Evolutionary conservation across 2,329 filamentous ascomycete genomes (phyloP).

Genomic region (Periglandula ipomoeae): DNA sequence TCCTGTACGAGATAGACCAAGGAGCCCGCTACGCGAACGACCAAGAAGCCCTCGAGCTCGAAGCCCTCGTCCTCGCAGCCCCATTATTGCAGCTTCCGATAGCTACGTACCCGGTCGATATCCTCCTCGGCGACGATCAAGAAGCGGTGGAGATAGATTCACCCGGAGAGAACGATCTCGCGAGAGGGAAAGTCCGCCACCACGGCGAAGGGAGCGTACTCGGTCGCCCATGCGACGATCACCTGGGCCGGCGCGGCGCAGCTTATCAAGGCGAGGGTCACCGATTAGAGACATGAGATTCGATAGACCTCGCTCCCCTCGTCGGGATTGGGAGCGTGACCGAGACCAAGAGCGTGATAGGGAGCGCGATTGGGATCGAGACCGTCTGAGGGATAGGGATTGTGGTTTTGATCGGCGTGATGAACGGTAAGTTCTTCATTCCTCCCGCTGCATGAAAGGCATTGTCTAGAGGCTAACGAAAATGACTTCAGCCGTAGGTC

Average conservation of each 20-base stretch:
- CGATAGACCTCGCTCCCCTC: slow-evolving; percentile 29
- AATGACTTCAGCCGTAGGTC: slow-evolving; percentile 38
- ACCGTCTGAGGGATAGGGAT: slow-evolving; percentile 21
- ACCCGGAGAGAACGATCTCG: slow-evolving; percentile 31
- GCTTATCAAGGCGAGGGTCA: slow-evolving; percentile 26
- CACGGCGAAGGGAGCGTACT: slow-evolving; percentile 26
- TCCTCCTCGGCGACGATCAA: slow-evolving; percentile 30
- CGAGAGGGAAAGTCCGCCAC: slow-evolving; percentile 29
- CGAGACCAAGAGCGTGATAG: slow-evolving; percentile 23
- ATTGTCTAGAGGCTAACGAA: slow-evolving; percentile 12
- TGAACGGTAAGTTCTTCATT: slow-evolving; percentile 23
- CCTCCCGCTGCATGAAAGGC: not conserved
- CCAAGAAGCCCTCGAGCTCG: slow-evolving; percentile 27
- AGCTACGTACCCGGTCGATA: slow-evolving; percentile 38
- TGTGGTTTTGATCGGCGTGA: slow-evolving; percentile 32
- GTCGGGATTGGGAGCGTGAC: slow-evolving; percentile 26
- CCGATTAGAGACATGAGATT: slow-evolving; percentile 26
- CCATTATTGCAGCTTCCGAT: slow-evolving; percentile 30
- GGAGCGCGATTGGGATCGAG: slow-evolving; percentile 21
- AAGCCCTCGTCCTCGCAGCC: slow-evolving; percentile 29
- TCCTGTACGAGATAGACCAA: slow-evolving; percentile 6
- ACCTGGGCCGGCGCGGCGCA: slow-evolving; percentile 27
- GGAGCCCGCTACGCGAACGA: slow-evolving; percentile 21
- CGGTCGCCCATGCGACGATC: slow-evolving; percentile 28
- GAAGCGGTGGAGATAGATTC: slow-evolving; percentile 32